phyloP scores from a whole-genome alignment of 495 filamentous ascomycete genomes.

The Xylaria intraflava region DNA sequence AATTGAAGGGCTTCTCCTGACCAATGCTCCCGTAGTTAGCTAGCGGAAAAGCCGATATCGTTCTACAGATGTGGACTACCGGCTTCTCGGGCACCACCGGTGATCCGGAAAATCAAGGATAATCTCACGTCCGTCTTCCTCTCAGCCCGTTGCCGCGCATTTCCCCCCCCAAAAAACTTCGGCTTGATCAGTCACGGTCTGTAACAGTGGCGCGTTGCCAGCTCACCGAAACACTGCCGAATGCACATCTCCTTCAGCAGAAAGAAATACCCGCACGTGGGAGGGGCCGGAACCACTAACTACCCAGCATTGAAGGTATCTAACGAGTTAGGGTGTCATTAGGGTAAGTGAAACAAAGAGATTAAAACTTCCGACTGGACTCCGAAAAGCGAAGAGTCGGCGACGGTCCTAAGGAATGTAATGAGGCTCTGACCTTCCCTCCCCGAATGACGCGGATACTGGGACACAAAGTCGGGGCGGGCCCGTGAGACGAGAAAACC shows the following conservation, averaged over 20 bases:
- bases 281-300: slow-evolving; percentile 39
- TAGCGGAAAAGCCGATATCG: slow-evolving; percentile 44
- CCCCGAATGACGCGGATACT: slow-evolving; percentile 25
- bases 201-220: slow-evolving; percentile 55
- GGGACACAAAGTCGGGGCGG: slow-evolving; percentile 23
- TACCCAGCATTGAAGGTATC: slow-evolving; percentile 50
- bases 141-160: slow-evolving; percentile 56
- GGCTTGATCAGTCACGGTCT: slow-evolving; percentile 38
- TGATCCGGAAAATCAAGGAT: slow-evolving; percentile 71
- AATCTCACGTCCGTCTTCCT: slow-evolving; percentile 48
- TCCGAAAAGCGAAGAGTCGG: slow-evolving; percentile 34
- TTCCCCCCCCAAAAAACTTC: slow-evolving; percentile 67
- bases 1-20: slow-evolving; percentile 53
- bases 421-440: slow-evolving; percentile 40
- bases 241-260: slow-evolving; percentile 39
- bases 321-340: slow-evolving; percentile 33
- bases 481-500: slow-evolving; percentile 15
- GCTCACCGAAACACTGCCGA: slow-evolving; percentile 42
- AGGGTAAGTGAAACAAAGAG: slow-evolving; percentile 40
- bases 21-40: slow-evolving; percentile 47
- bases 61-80: slow-evolving; percentile 53
- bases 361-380: slow-evolving; percentile 38
- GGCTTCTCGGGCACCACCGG: slow-evolving; percentile 62
- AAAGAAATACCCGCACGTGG: slow-evolving; percentile 51
- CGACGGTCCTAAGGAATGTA: slow-evolving; percentile 42